Base-by-base conservation (phyloP, 495 filamentous ascomycete species). In the Penicillium alfredii region DNA sequence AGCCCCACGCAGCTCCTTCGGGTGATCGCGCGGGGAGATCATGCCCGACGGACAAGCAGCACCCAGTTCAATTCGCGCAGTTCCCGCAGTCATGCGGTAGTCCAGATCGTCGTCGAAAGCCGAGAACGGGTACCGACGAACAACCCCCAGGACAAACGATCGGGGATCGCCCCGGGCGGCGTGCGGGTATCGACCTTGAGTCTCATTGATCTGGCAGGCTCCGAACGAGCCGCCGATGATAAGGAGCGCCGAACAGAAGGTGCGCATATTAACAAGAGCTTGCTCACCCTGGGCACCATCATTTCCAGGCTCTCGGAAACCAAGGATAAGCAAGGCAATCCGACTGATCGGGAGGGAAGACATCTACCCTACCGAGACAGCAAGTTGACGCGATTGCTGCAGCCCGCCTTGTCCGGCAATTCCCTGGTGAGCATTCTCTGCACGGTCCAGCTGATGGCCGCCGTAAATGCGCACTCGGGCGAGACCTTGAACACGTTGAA, bases 81-180 rank as follows among this genome's bases (percentile, higher is more conserved):
- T 64, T 98, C 92, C 35, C 86, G 92, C 52, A 94, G 87, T 72
- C 92, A 98, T 49, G 92, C 92, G 2, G 92, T 98, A 16, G 92
- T 98, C 17, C 92, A 98, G 63, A 97, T 98, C 45, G 93, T 98
- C 8, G 90, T 98, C 18, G 92, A 98, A 57, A 95, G 88, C 51
- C 73, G 92, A 58, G 93, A 96, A 50, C 83, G 93, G 15, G 78
- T 78, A 30, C 72, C 76, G 12, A 49, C 62, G 5, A 67, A 63
- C 6, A 76, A 65, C n/a, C 64, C 68, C 19, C 64, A 61, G 29
- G 82, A 88, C 21, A 92, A 92, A 47, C 77, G 89, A 27, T 73
- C 83, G 7, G 85, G 77, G 4, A 72, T 95, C 10, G 65, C 78
- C 11, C 88, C 88, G 11, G 93, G 92, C 32, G 93, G 93, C 43